A percentile compares a stretch with the other conserved stretches of the same genome.
phyloP scores from a whole-genome alignment of 75 land plant genomes.

The Isoetes taiwanensis region DNA sequence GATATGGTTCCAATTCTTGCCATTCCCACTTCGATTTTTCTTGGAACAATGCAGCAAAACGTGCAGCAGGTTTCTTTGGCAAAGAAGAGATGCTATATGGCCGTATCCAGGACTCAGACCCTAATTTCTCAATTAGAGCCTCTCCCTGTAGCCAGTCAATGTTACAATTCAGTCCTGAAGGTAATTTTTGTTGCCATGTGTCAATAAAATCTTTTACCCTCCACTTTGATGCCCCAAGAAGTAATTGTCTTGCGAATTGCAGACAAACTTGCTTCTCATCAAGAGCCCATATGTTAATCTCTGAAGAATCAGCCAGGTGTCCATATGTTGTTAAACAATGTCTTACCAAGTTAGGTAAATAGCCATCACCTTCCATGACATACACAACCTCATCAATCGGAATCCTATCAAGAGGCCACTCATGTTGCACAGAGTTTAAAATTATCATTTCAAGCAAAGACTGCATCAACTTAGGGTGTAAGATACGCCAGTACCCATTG shows the following conservation, averaged over 20 bases:
- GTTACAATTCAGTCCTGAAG: conserved; percentile 41
- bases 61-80: conserved; percentile 58
- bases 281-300: conserved; percentile 33
- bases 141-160: conserved; percentile 86
- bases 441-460: conserved; percentile 45
- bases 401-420: conserved; percentile 51
- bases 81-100: conserved; percentile 52
- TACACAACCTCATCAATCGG: conserved; percentile 35
- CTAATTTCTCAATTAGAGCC: conserved; percentile 58
- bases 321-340: conserved; percentile 61
- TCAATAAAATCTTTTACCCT: conserved; percentile 63
- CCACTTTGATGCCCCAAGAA: conserved; percentile 42
- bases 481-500: conserved; percentile 62
- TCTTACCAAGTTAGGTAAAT: conserved; percentile 21
- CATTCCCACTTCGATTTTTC: conserved; percentile 79
- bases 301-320: conserved; percentile 9
- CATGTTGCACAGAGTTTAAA: conserved; percentile 44
- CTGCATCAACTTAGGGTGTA: conserved; percentile 55
- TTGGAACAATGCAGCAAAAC: conserved; percentile 63
- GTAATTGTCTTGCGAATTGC: conserved; percentile 52
- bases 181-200: conserved; percentile 48
- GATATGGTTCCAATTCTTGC: conserved; percentile 82
- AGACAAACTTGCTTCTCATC: conserved; percentile 62
- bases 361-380: conserved; percentile 52
- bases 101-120: conserved; percentile 57